Evolutionary conservation across 305 asterid species (phyloP).

Genomic region (Fraxinus xanthoxyloides): DNA sequence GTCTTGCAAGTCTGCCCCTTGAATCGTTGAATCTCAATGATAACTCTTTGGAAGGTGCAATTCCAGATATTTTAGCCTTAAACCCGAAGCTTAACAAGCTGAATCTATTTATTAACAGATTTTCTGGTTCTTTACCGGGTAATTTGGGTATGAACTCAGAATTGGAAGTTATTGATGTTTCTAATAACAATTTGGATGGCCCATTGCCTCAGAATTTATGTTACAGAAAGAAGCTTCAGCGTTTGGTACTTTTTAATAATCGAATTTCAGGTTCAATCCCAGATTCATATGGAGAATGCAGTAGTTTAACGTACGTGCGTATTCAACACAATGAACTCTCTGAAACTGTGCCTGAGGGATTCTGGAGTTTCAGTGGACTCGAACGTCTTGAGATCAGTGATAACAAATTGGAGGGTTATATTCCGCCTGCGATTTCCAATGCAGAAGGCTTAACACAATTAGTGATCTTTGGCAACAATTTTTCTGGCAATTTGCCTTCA

Average conservation of each 20-base stretch:
- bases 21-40: slow-evolving; percentile 58
- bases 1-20: slow-evolving; percentile 46
- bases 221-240: slow-evolving; percentile 37
- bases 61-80: slow-evolving; percentile 46
- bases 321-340: slow-evolving; percentile 48
- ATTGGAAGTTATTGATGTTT: slow-evolving; percentile 58
- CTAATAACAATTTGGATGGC: slow-evolving; percentile 66
- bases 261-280: slow-evolving; percentile 67
- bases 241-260: slow-evolving; percentile 49
- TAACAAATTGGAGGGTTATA: slow-evolving; percentile 52
- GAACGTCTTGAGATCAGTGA: slow-evolving; percentile 41
- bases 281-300: slow-evolving; percentile 63
- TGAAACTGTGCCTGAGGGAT: slow-evolving; percentile 51
- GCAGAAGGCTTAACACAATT: slow-evolving; percentile 41
- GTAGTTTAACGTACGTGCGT: slow-evolving; percentile 48
- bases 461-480: slow-evolving; percentile 47
- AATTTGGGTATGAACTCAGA: slow-evolving; percentile 59
- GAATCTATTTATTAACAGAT: slow-evolving; percentile 58
- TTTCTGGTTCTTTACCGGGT: slow-evolving; percentile 59
- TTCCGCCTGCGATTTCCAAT: slow-evolving; percentile 47
- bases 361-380: slow-evolving; percentile 56
- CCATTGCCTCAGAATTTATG: slow-evolving; percentile 66
- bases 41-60: slow-evolving; percentile 57
- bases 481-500: slow-evolving; percentile 54
- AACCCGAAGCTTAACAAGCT: slow-evolving; percentile 42